Percentiles rank a stretch among this genome's conserved stretches.
phyloP scores from a whole-genome alignment of 2,329 filamentous ascomycete genomes.

The Penicillium sp. region DNA sequence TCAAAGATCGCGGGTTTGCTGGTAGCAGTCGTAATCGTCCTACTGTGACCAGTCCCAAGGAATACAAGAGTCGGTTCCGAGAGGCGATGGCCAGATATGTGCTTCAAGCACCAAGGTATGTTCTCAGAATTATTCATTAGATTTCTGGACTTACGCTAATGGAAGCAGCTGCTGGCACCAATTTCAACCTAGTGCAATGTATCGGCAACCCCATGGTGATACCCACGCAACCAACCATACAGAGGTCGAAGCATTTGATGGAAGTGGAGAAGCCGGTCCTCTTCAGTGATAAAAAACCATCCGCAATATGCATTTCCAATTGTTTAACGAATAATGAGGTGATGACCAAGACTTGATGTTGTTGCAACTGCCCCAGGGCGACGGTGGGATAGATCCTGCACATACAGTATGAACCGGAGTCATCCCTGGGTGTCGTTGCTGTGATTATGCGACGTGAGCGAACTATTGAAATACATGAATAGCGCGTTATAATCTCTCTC shows the following conservation, averaged over 20 bases:
- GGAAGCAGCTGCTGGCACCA: conserved; percentile 51
- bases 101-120: conserved; percentile 54
- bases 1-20: conserved; percentile 91
- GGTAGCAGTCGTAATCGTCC: conserved; percentile 80
- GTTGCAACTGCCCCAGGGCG: background rate
- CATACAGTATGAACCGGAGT: background rate
- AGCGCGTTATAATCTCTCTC: too few relatives aligned
- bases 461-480: too few relatives aligned
- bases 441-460: too few relatives aligned
- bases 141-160: conserved; percentile 5
- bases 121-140: background rate
- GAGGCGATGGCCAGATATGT: conserved; percentile 93
- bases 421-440: too few relatives aligned
- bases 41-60: conserved; percentile 94
- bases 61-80: conserved; percentile 94
- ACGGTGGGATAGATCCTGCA: background rate
- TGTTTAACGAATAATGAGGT: conserved; percentile 23
- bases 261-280: conserved; percentile 13
- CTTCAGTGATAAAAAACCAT: conserved; percentile 9
- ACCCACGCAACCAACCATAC: conserved; percentile 23
- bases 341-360: conserved; percentile 10
- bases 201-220: conserved; percentile 36
- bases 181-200: conserved; percentile 40
- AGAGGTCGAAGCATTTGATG: conserved; percentile 30
- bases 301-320: background rate